Base-by-base conservation (phyloP, 1,284 basidiomycete genomes). In the Cutaneotrichosporon sp. region DNA sequence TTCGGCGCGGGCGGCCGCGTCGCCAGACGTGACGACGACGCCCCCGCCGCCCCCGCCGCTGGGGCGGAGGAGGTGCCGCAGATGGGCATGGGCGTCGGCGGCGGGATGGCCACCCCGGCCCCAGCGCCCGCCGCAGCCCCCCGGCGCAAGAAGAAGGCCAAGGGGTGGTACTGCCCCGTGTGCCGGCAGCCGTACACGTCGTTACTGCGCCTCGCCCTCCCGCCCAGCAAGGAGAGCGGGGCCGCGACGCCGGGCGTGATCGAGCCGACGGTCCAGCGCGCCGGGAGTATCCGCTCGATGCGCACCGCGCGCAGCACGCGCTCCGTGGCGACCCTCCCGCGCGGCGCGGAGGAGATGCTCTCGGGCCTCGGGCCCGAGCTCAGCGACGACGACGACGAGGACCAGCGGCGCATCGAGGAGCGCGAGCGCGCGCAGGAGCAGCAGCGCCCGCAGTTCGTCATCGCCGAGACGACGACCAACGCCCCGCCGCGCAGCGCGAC, bases 111-210 rank as follows among this genome's bases (percentile, higher is more conserved):
- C 64, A 60, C 10, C 56, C 33, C 68, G 8, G 63, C 62, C 10
- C 75, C 77, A 10, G 67, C 80, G 20, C 77, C 82, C n/a, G 49
- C 64, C 20, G 66, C 70, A 1, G 77, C 84, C 2, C 78, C 73
- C 9, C 70, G 91, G 59, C 83, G 92, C 73, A 93, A 92, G 83
- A 84, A 91, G 69, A 93, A 91, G 81, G 89, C 91, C 1, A 95
- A 95, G 79, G 92, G 92, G 16, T 95, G 92, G 92, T 92, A 90
- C 84, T 95, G 92, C 76, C 92, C 92, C 31, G 90, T 95, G 54
- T 94, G 92, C 76, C 85, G 92, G 70, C 92, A 94, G 83, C 91
- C 91, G 1, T 95, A 95, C 72, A 92, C 91, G 0, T 92, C 91
- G 1, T 82, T 94, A 34, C 80, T 95, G 27, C 85, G 92, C 38